Base-by-base conservation (phyloP, 345 rosid species). In the Noccaea caerulescens region DNA sequence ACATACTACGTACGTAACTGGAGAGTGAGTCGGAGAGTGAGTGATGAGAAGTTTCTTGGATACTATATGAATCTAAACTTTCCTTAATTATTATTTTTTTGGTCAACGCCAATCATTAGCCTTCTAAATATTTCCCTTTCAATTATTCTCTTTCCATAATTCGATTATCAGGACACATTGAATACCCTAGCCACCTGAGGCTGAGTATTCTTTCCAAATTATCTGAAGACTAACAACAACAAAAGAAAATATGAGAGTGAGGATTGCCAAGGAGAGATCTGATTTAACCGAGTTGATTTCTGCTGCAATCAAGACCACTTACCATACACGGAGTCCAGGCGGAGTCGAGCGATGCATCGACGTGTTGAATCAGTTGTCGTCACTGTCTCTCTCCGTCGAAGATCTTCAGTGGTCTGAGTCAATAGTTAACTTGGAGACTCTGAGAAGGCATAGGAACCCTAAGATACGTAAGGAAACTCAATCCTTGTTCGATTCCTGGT, bases 401-500 rank as follows among this genome's bases (percentile, higher is more conserved):
- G 76, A 72, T 4, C 32, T 11, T 20, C 12, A 1, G 10, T 14
- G 10, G 2, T 63, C 49, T 37, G 27, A 36, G 3, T 63, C 70
- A 0, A 13, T 72, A 0, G 5, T 11, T 47, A 54, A 44, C 4
- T 39, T 72, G 1, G 70, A 54, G 41, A 14, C 33, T 55, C 25
- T 72, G 49, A 72, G 60, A 63, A 34, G 20, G 0, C 76, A 72
- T 36, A 27, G 70, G 7, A 54, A 25, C 70, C 64, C 70, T 45
- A 45, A 11, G 12, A 72, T 72, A 20, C 63, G 76, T 2, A 3
- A 36, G 11, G 70, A 23, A 44, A 23, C 70, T 10, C 63, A 63
- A 27, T 34, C 33, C 27, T 54, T 72, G 64, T 45, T 72, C 63
- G 3, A 27, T 46, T 72, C 70, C 9, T 72, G 63, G 76, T 25